Evolutionary conservation across 345 rosid species (phyloP), one percentile per base, ranked within the genome.

Genomic region (Arabis hirsuta): DNA sequence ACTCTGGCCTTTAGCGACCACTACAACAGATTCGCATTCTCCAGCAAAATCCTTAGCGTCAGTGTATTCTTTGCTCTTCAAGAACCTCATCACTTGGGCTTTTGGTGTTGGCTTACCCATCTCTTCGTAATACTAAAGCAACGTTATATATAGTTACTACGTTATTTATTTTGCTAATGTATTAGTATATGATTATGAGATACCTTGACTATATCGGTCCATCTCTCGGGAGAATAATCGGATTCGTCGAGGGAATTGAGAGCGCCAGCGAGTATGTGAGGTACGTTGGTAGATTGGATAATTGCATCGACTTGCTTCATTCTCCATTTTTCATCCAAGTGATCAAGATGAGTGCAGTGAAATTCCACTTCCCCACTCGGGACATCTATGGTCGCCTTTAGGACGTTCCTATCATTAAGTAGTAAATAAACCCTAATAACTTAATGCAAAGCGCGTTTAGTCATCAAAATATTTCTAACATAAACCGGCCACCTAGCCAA

Each of bases 1-100:
- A 90, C 98, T 89, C 77, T 94, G 98, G 82, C 98, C 98, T 81
- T 91, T 94, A 69, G 96, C 98, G 9, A 91, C 87, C 79, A 94
- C 80, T 39, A 89, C 97, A 0, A 91, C 95, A 2, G 98, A 81
- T 68, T 94, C 98, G 46, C 88, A 94, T 74, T 94, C 97, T 34
- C 98, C 98, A 1, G 98, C 89, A 43, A 82, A 91, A 68, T 89
- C 95, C 83, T 94, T 91, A 2, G 97, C 91, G 81, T 94, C 96
- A 2, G 78, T 82, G 83, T 89, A 94, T 13, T 81, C 89, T 65
- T 80, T 84, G 72, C 80, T 81, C 87, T 89, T 94, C 62, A 94
- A 45, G 63, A 79, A 91, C 70, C 86, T 88, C 95, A 94, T 91
- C 47, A 94, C 96, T 50, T 94, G 88, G 19, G 83, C 89, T 48